Percentiles rank a stretch among this genome's conserved stretches.
These are phyloP conservation scores for Dunaliella sp. DNA, from an alignment of 139 green algal genomes.

Conservation along the genomic window DNA sequence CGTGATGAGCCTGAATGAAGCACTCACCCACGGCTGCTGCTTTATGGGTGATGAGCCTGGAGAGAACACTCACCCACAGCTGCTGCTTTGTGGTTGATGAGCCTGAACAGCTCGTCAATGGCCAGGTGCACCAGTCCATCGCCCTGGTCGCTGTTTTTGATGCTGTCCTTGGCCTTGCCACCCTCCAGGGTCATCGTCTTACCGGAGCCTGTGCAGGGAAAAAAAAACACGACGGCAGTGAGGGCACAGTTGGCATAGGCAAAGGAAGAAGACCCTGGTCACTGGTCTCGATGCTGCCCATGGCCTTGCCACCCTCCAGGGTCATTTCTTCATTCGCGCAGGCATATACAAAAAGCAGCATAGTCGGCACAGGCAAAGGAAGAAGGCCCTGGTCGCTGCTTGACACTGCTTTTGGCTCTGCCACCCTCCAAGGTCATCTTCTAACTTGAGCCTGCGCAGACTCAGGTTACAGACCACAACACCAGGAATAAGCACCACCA, in stretches of 20 bases:
- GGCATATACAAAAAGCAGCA: no score
- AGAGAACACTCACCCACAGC: slow-evolving; percentile 53
- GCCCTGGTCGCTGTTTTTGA: slow-evolving; percentile 16
- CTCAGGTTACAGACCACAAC: no score
- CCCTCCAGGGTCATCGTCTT: slow-evolving; percentile 61
- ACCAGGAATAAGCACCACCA: no score
- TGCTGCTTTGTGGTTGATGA: slow-evolving; percentile 55
- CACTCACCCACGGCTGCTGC: no score
- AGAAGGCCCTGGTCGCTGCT: slow-evolving; percentile 17
- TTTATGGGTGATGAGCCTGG: no score
- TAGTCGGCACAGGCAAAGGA: no score
- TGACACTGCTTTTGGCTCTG: slow-evolving; percentile 7
- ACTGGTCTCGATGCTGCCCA: not conserved
- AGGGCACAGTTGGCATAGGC: no score
- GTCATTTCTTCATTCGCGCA: slow-evolving; percentile 49
- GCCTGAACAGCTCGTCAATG: slow-evolving; percentile 54
- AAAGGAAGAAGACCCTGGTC: slow-evolving; percentile 24
- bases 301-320: slow-evolving; percentile 48
- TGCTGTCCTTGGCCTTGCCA: slow-evolving; percentile 13
- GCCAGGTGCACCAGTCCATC: slow-evolving; percentile 54
- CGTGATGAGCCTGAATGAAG: no score
- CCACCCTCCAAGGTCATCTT: slow-evolving; percentile 15
- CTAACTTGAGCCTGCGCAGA: not conserved
- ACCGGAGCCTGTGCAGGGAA: slow-evolving; percentile 52
- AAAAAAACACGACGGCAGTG: no score